phyloP scores from a whole-genome alignment of 257 asterid species.

The Datura wrightii region DNA sequence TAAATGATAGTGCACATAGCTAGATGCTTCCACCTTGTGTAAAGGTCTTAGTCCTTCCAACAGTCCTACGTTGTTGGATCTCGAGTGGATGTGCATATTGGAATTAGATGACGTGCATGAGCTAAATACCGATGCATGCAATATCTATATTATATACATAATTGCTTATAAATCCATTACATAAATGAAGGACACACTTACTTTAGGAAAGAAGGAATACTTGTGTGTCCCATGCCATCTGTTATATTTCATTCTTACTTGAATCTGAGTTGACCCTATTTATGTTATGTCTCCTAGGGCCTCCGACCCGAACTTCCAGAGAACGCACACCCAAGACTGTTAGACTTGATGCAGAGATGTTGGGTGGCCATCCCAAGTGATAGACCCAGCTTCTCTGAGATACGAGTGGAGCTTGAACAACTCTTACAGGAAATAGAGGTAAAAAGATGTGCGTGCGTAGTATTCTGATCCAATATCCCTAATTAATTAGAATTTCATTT shows the following conservation, averaged over 20 bases:
- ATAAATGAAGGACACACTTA: background rate
- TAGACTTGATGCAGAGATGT: slow-evolving; percentile 79
- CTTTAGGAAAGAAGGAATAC: slow-evolving; percentile 12
- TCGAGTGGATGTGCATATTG: background rate
- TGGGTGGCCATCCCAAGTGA: slow-evolving; percentile 71
- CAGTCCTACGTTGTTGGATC: background rate
- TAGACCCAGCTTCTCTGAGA: slow-evolving; percentile 77
- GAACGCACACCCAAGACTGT: slow-evolving; percentile 64
- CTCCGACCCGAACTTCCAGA: slow-evolving; percentile 85
- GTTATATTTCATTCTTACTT: slow-evolving; percentile 12
- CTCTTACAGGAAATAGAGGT: slow-evolving; percentile 66
- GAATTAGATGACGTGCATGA: background rate
- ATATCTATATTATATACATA: slow-evolving; percentile 22
- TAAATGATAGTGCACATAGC: background rate
- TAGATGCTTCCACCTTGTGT: slow-evolving; percentile 15
- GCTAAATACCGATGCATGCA: slow-evolving; percentile 1
- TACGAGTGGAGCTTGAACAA: slow-evolving; percentile 68
- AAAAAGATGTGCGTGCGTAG: background rate
- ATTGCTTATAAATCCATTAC: background rate
- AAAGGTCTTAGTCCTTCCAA: background rate
- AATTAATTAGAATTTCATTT: background rate
- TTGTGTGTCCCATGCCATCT: background rate
- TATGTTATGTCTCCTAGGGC: slow-evolving; percentile 55
- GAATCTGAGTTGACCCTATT: background rate
- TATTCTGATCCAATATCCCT: background rate